A percentile compares a stretch with the other conserved stretches of the same genome.
Evolutionary conservation across 495 filamentous ascomycete genomes (phyloP).

Genomic region (Recurvomyces mirabilis): DNA sequence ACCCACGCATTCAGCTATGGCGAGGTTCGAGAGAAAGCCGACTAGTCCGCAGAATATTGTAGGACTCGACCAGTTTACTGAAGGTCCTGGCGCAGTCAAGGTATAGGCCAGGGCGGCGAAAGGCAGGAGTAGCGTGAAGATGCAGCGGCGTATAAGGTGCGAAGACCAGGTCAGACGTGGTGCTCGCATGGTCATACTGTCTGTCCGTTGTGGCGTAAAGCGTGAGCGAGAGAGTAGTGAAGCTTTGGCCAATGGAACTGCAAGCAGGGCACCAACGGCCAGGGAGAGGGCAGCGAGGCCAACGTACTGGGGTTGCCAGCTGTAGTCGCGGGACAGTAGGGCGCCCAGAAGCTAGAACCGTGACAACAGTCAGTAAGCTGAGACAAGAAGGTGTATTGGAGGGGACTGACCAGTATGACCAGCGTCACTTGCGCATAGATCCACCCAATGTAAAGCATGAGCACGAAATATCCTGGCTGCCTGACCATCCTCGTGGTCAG

Average conservation of each 20-base stretch:
- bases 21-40: constrained; percentile 57
- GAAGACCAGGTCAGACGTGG: constrained; percentile 51
- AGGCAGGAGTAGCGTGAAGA: constrained; percentile 55
- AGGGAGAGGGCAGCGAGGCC: constrained; percentile 52
- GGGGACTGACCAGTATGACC: constrained; percentile 44
- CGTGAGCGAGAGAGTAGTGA: constrained; percentile 52
- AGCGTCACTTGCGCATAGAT: constrained; percentile 63
- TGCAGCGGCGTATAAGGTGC: constrained; percentile 53
- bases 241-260: constrained; percentile 61
- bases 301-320: constrained; percentile 47
- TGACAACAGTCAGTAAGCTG: background rate
- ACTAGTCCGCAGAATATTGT: constrained; percentile 55
- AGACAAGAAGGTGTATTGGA: background rate
- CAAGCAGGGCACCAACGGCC: constrained; percentile 53
- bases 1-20: constrained; percentile 63
- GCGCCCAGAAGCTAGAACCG: constrained; percentile 51
- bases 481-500: constrained; percentile 54
- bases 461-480: constrained; percentile 59
- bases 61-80: constrained; percentile 47
- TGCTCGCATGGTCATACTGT: constrained; percentile 44
- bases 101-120: constrained; percentile 55
- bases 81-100: constrained; percentile 46
- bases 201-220: constrained; percentile 41
- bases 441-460: constrained; percentile 63
- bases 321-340: constrained; percentile 52